Evolutionary conservation across 148 eudicot species (phyloP).

Genomic region (Rhododendron henanense): DNA sequence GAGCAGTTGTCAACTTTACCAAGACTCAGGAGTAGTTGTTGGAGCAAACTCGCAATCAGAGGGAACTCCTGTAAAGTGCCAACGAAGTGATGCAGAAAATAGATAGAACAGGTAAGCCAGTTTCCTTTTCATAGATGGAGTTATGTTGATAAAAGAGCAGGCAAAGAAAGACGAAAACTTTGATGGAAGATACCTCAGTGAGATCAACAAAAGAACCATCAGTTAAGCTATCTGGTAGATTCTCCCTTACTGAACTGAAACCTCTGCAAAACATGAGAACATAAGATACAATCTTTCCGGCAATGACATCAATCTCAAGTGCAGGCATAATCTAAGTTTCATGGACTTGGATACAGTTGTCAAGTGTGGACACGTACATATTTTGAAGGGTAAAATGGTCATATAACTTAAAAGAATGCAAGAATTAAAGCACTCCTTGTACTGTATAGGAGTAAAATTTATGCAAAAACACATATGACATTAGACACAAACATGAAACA

Average conservation of each 20-base stretch:
- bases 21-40: background rate
- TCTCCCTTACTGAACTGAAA: background rate
- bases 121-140: background rate
- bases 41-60: background rate
- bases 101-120: background rate
- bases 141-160: background rate
- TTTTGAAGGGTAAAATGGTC: background rate
- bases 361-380: background rate
- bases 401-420: background rate
- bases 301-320: background rate
- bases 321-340: background rate
- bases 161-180: background rate
- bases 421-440: background rate
- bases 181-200: background rate
- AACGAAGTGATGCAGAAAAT: background rate
- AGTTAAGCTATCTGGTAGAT: background rate
- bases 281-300: background rate
- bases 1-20: background rate
- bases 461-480: background rate
- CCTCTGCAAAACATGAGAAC: background rate
- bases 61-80: conserved; percentile 11
- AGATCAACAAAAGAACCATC: conserved; percentile 6
- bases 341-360: background rate
- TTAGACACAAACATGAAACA: background rate
- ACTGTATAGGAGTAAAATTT: background rate